These are phyloP conservation scores for Kuraishia hungarica DNA, from an alignment of 805 yeast genomes.

Conservation along the genomic window DNA sequence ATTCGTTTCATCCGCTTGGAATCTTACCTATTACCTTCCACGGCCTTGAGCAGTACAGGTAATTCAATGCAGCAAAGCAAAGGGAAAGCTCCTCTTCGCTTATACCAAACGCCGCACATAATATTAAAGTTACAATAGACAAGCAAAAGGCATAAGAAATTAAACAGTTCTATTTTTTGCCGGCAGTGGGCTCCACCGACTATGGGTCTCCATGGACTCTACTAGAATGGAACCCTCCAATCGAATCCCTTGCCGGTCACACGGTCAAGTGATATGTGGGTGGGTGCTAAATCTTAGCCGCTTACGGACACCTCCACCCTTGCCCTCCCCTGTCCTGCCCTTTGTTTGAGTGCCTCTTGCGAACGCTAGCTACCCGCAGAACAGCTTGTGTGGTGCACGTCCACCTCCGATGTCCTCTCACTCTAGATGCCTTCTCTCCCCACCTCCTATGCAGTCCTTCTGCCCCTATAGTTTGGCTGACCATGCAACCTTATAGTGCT, in stretches of 20 bases:
- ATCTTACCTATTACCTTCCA: no score
- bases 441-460: neutral
- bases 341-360: neutral
- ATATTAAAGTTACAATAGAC: no score
- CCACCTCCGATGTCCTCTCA: neutral
- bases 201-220: no score
- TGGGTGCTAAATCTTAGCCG: neutral
- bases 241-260: neutral
- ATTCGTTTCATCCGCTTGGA: no score
- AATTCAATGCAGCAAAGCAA: no score
- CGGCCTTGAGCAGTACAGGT: no score
- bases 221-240: neutral
- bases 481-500: neutral
- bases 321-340: neutral
- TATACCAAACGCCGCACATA: no score
- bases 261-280: neutral
- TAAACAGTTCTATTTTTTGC: no score
- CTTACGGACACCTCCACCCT: neutral
- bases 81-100: no score
- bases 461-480: neutral
- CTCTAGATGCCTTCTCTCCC: neutral
- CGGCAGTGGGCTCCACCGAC: no score
- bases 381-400: neutral
- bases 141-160: no score
- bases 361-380: neutral